Base-by-base conservation (phyloP, 2,329 filamentous ascomycete species). In the Diplocarpon mali region DNA sequence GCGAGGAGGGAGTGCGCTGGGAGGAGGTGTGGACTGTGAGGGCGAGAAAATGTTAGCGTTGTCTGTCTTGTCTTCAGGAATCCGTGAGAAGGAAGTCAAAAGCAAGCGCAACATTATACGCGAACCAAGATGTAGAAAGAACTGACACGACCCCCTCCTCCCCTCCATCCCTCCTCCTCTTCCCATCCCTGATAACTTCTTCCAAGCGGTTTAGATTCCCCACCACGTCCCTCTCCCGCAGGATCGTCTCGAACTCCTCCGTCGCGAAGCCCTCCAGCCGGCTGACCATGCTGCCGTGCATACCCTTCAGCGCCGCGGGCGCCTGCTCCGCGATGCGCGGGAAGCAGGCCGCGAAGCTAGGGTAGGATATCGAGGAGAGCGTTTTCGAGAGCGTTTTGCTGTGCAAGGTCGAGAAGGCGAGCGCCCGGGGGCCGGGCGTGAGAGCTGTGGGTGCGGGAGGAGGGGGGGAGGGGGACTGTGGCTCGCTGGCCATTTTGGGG, bases 271-370 rank as follows among this genome's bases (percentile, higher is more conserved):
- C 65, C 16, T 67, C 65, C 49, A 81, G 59, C 52, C 73, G 67
- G 12, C 69, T 69, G 10, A 77, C 70, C 72, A 81, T 76, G 57
- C 75, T 72, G 42, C 62, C 60, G 64, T 79, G 76, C 34, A 80
- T 70, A 51, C 70, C 68, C 50, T 65, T 65, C 54, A 81, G 65
- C 31, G 72, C 67, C 7, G 61, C 64, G 17, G 72, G 72, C 15
- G 74, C 69, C 49, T 67, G 64, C 32, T 62, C 58, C 14, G 73
- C 69, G n/a, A 80, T 66, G 15, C 72, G 76, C 35, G 78, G 77
- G 59, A 78, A 82, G 62, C 78, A 82, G 2, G 70, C 66, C 2
- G 71, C 70, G 53, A 81, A 73, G 59, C 75, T 76, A 39, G 71
- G 67, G 64, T 70, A 76, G 51, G 64, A 69, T 44, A 80, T 66